A percentile compares a stretch with the other conserved stretches of the same genome.
Conservation (phyloP, 768 basidiomycete species). For the Sporobolomyces roseus region DNA sequence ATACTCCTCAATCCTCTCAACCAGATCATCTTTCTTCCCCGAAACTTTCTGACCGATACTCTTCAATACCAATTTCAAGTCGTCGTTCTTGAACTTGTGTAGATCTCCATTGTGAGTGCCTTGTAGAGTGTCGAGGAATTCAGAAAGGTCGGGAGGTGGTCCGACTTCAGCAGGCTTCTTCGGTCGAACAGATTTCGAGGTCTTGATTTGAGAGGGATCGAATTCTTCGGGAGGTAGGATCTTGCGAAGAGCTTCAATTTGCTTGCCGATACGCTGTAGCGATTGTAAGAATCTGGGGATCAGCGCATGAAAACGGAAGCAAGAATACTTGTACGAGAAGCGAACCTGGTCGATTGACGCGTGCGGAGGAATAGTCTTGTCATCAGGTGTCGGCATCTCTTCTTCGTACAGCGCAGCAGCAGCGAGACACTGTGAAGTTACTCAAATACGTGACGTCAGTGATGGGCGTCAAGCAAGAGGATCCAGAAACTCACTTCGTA, state of each 20-base stretch:
- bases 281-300: background rate
- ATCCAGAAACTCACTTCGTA: conserved; percentile 26
- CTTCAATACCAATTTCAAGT: conserved; percentile 21
- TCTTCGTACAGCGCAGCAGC: conserved; percentile 83
- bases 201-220: background rate
- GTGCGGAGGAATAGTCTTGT: conserved; percentile 72
- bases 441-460: background rate
- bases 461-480: background rate
- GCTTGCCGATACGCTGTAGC: conserved; percentile 22
- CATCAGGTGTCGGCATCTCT: conserved; percentile 71
- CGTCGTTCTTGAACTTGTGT: conserved; percentile 6
- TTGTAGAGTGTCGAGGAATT: background rate
- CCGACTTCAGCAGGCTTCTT: background rate
- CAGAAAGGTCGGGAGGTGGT: conserved; percentile 15
- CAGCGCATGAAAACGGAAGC: too few species aligned
- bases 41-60: background rate
- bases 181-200: conserved; percentile 15
- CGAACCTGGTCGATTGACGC: conserved; percentile 72
- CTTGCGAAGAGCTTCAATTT: conserved; percentile 1
- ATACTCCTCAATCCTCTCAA: background rate
- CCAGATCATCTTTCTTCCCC: background rate
- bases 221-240: conserved; percentile 25
- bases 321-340: background rate
- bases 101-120: background rate
- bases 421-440: conserved; percentile 62